phyloP scores from a whole-genome alignment of 805 yeast genomes.

The Candida railenensis region DNA sequence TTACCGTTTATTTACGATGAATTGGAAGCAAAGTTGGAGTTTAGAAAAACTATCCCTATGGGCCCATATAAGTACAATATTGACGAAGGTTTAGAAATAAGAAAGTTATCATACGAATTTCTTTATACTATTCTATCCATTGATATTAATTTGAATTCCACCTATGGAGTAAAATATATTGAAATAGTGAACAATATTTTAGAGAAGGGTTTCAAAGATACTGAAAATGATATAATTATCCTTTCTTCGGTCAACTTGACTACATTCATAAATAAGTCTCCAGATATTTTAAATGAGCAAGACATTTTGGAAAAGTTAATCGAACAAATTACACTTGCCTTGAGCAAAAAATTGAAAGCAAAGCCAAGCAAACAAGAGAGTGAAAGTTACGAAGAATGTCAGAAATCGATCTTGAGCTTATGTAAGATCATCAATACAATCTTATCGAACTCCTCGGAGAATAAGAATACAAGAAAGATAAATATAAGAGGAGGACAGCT shows the following conservation, averaged over 20 bases:
- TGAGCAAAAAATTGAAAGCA: conserved; percentile 51
- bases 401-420: conserved; percentile 30
- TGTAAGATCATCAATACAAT: conserved; percentile 20
- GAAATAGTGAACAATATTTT: conserved; percentile 44
- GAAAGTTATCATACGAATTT: conserved; percentile 71
- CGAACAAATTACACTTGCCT: conserved; percentile 30
- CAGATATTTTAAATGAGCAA: conserved; percentile 19
- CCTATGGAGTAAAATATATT: conserved; percentile 23
- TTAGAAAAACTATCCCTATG: conserved; percentile 67
- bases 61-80: conserved; percentile 85
- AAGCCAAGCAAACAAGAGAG: conserved; percentile 68
- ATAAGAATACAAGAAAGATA: conserved; percentile 2
- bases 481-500: background rate
- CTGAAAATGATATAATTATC: conserved; percentile 56
- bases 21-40: conserved; percentile 52
- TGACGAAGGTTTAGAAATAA: conserved; percentile 72
- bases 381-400: conserved; percentile 53
- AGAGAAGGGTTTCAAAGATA: conserved; percentile 55
- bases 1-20: conserved; percentile 55
- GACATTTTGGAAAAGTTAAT: conserved; percentile 29
- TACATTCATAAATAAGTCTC: conserved; percentile 35
- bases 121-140: conserved; percentile 51
- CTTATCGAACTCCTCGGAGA: background rate
- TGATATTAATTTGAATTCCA: conserved; percentile 15
- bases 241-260: conserved; percentile 45